Evolutionary conservation across 768 basidiomycete genomes (phyloP), one percentile per base, ranked within the genome.

Genomic region (Tylopilus plumbeoviolaceoides): DNA sequence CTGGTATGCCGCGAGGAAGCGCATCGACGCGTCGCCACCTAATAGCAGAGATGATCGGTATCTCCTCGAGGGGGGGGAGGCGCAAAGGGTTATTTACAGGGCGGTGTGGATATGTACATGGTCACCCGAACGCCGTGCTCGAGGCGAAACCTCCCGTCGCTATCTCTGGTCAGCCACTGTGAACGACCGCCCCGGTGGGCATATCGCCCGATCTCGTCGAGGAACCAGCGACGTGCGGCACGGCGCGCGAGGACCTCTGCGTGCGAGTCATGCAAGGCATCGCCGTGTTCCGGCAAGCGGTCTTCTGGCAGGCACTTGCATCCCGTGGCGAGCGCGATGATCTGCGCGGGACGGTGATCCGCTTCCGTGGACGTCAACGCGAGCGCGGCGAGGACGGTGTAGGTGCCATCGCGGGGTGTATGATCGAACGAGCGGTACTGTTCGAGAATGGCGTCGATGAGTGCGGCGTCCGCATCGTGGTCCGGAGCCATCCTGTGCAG

Each of bases 21-120:
- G 79, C 70, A 79, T 95, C 15, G 93, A 95, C 4, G 91, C 92
- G 59, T 95, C 93, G 10, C 93, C 93, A 63, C 92, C 92, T 95
- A n/a, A n/a, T n/a, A 65, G 49, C 23, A 23, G 23, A 23, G 23
- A 23, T 23, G 23, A 23, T 23, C 4, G 5, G 23, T 23, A 23
- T 23, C 23, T 44, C 60, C 77, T 66, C 63, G 83, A 12, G 80
- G 85, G 53, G 83, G 33, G 80, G 85, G 53, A 77, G 77, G 31
- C 76, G 63, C 75, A 72, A 9, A 14, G 11, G 42, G 30, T 59
- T 3, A 23, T 76, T 62, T 59, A 82, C 80, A 75, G 2, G 85
- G 85, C 6, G 83, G 72, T 4, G 83, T 82, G 5, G 85, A 97
- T 56, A 94, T 78, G 55, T 97, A 97, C 64, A 98, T 72, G 59